Percentiles rank a stretch among this genome's conserved stretches.
Evolutionary conservation across 176 grass and related monocot species (phyloP).

Genomic region (Pharus latifolius): DNA sequence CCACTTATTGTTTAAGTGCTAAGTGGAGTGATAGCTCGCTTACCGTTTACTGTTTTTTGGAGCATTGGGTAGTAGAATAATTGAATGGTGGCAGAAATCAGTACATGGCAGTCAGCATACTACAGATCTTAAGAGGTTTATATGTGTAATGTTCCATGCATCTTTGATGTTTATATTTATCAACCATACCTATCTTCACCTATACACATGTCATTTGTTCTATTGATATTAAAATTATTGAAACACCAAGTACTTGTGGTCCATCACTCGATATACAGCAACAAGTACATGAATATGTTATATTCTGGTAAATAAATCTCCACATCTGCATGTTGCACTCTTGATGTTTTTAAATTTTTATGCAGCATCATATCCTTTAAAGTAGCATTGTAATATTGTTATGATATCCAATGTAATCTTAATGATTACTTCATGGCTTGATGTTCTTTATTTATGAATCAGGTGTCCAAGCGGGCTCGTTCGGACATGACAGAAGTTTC

Average conservation of each 20-base stretch:
- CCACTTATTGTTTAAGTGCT: too few relatives aligned
- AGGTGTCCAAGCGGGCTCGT: slow-evolving; percentile 65
- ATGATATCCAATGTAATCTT: background rate
- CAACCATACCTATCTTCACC: background rate
- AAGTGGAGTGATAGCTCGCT: too few relatives aligned
- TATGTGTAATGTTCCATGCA: background rate
- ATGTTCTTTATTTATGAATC: slow-evolving; percentile 24
- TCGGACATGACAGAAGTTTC: slow-evolving; percentile 41
- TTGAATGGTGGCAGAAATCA: background rate
- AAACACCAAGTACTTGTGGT: background rate
- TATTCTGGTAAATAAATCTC: slow-evolving; percentile 11
- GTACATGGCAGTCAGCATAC: background rate
- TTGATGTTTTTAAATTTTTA: background rate
- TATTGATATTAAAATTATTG: background rate
- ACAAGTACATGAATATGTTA: background rate
- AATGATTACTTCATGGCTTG: background rate
- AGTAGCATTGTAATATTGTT: background rate
- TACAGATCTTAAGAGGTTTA: background rate
- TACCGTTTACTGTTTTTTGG: too few relatives aligned
- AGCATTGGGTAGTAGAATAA: too few relatives aligned
- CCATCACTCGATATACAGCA: background rate
- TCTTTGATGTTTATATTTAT: background rate
- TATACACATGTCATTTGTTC: background rate
- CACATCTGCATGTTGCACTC: slow-evolving; percentile 2
- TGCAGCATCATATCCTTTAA: background rate